These are phyloP conservation scores for Myriosclerotinia curreyana DNA, from an alignment of 2,329 filamentous ascomycete species.

Conservation along the genomic window DNA sequence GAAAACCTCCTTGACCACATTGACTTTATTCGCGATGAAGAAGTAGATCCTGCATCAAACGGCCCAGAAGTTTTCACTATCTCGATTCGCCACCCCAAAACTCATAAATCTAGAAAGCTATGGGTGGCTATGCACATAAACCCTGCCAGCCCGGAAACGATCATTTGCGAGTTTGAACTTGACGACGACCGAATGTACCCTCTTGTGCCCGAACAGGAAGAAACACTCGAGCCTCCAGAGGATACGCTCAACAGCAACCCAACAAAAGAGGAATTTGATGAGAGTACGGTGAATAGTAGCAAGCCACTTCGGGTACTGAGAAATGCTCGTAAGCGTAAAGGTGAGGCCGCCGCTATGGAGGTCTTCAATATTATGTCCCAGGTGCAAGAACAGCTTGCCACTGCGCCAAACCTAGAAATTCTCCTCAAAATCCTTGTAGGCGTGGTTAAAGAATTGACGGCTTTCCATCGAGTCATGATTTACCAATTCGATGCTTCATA, in stretches of 20 bases:
- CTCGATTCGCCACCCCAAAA: constrained; percentile 55
- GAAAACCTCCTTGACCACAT: constrained; percentile 83
- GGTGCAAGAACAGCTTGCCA: constrained; percentile 80
- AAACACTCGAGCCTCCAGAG: constrained; percentile 60
- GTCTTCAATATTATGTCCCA: constrained; percentile 91
- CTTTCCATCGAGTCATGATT: constrained; percentile 89
- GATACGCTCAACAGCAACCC: constrained; percentile 73
- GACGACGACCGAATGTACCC: constrained; percentile 73
- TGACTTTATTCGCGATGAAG: constrained; percentile 82
- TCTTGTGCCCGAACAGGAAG: constrained; percentile 59
- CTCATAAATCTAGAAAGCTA: constrained; percentile 57
- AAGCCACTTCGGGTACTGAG: constrained; percentile 74
- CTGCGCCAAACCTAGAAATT: constrained; percentile 64
- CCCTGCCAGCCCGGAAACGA: constrained; percentile 61
- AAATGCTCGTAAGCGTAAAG: constrained; percentile 61
- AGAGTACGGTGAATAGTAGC: constrained; percentile 73
- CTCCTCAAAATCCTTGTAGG: constrained; percentile 82
- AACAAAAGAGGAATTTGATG: constrained; percentile 68
- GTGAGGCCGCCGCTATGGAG: constrained; percentile 78
- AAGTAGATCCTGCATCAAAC: constrained; percentile 68
- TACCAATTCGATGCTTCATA: constrained; percentile 83
- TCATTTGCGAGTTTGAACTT: constrained; percentile 86
- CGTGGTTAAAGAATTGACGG: constrained; percentile 83
- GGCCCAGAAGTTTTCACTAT: constrained; percentile 85
- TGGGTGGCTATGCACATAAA: constrained; percentile 88